Conservation (phyloP, 176 grass and related monocot species). For the Zea luxurians region DNA sequence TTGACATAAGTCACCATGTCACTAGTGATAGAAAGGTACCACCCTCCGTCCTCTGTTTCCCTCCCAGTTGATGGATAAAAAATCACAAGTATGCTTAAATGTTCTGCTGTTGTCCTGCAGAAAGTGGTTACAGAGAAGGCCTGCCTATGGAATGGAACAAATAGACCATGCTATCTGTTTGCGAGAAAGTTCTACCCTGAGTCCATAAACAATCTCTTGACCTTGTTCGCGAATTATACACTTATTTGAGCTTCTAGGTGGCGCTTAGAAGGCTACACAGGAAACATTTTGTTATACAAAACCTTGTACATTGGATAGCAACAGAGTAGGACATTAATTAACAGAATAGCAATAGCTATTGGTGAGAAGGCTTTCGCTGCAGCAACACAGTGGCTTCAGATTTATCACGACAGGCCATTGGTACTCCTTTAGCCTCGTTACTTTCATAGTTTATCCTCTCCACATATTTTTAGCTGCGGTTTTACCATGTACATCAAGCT, state of each 20-base stretch:
- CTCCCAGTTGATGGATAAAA: background rate
- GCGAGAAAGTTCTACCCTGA: conserved; percentile 74
- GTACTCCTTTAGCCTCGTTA: conserved; percentile 25
- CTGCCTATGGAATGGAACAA: conserved; percentile 69
- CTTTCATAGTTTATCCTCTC: conserved; percentile 20
- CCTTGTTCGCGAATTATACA: conserved; percentile 60
- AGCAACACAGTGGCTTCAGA: conserved; percentile 21
- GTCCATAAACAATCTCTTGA: conserved; percentile 56
- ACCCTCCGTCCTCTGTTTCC: background rate
- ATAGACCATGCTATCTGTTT: conserved; percentile 70
- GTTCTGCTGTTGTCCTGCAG: conserved; percentile 37
- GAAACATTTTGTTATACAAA: conserved; percentile 14
- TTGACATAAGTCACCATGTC: conserved; percentile 79
- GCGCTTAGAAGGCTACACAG: background rate
- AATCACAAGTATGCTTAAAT: background rate
- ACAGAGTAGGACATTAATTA: conserved; percentile 32
- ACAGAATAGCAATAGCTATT: conserved; percentile 32
- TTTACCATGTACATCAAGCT: conserved; percentile 36
- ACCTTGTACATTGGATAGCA: conserved; percentile 49
- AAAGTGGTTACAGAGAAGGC: conserved; percentile 51
- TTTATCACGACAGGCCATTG: background rate
- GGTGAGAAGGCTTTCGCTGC: conserved; percentile 18
- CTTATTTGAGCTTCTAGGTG: conserved; percentile 36
- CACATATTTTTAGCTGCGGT: conserved; percentile 23
- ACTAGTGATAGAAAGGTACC: conserved; percentile 81